Evolutionary conservation across 108 stramenopile genomes (phyloP).

Genomic region (Cafeteria roenbergensis): DNA sequence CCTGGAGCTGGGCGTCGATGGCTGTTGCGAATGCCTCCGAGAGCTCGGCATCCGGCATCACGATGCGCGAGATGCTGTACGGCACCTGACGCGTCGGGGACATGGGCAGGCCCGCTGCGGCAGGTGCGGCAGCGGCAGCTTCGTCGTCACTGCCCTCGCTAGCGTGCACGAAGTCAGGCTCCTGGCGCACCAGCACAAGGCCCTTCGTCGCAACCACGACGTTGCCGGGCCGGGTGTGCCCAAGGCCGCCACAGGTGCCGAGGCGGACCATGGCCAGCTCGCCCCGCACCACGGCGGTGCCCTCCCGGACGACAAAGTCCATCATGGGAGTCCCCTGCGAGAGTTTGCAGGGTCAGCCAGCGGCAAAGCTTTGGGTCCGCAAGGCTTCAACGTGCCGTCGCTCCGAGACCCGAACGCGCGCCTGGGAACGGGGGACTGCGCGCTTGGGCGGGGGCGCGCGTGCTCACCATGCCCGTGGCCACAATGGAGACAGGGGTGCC

Average conservation of each 20-base stretch:
- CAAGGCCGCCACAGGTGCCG: constrained; percentile 32
- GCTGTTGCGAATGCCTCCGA: no score
- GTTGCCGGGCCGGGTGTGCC: constrained; percentile 12
- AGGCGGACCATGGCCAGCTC: constrained; percentile 23
- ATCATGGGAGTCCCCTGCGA: constrained; percentile 35
- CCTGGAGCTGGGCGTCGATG: neutral
- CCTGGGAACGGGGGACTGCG: no score
- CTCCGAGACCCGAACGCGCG: no score
- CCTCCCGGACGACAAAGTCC: constrained; percentile 37
- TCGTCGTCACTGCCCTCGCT: constrained; percentile 1
- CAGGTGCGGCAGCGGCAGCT: neutral
- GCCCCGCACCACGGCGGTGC: constrained; percentile 18
- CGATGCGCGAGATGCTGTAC: constrained; percentile 16
- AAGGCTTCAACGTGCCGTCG: no score
- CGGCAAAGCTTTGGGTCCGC: no score
- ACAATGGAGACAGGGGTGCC: constrained; percentile 30
- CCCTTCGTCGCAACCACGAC: constrained; percentile 30
- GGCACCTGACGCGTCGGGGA: neutral
- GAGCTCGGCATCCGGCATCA: constrained; percentile 12
- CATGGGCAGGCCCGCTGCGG: neutral
- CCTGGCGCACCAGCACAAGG: constrained; percentile 15
- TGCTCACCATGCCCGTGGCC: constrained; percentile 36
- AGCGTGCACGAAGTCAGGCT: constrained; percentile 19
- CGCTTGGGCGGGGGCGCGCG: no score
- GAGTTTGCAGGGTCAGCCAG: no score